Percentiles rank a stretch among this genome's conserved stretches.
Evolutionary conservation across 176 grass and related monocot genomes (phyloP).

Genomic region (Miscanthus lutarioriparius): DNA sequence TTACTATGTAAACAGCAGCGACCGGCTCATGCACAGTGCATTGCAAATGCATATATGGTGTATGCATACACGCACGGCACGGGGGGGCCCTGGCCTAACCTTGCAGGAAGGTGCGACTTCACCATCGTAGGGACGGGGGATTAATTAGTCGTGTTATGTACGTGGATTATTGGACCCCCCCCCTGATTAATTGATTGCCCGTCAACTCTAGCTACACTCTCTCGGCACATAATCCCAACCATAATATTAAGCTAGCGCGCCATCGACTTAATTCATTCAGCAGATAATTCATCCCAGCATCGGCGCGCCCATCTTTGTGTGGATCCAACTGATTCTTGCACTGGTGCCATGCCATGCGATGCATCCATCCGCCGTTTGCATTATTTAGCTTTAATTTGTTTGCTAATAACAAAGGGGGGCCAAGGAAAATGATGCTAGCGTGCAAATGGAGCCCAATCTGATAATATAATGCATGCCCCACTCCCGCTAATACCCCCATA

Average conservation of each 20-base stretch:
- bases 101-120: slow-evolving; percentile 44
- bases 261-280: background rate
- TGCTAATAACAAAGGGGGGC: slow-evolving; percentile 15
- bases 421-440: slow-evolving; percentile 41
- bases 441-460: slow-evolving; percentile 42
- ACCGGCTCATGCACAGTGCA: no score
- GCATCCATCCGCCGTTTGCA: slow-evolving; percentile 16
- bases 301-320: slow-evolving; percentile 2
- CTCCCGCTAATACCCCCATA: background rate
- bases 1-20: no score
- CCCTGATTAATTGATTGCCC: slow-evolving; percentile 41
- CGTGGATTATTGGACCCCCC: slow-evolving; percentile 9
- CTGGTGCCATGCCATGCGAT: background rate
- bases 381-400: slow-evolving; percentile 33
- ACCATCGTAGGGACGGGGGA: slow-evolving; percentile 47
- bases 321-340: background rate
- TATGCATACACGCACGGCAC: no score
- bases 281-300: background rate
- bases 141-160: slow-evolving; percentile 45
- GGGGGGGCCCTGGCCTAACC: no score
- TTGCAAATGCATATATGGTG: no score
- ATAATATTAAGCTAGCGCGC: slow-evolving; percentile 41
- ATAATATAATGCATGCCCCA: background rate
- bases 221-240: slow-evolving; percentile 29
- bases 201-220: slow-evolving; percentile 20